These are phyloP conservation scores for Clavispora santaluciae DNA, from an alignment of 805 yeast genomes.

Conservation along the genomic window DNA sequence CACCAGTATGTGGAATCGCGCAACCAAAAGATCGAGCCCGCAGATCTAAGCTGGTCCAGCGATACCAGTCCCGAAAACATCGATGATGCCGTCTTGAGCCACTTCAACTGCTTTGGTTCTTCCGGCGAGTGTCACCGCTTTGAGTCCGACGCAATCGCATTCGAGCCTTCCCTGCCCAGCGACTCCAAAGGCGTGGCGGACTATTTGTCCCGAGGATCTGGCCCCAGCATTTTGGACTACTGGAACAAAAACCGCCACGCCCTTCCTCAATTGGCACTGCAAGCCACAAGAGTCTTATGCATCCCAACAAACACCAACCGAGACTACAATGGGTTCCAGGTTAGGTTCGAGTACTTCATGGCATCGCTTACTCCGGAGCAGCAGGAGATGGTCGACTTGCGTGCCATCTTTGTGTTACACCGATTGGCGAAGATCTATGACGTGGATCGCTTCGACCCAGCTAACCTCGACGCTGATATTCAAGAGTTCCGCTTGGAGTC, in stretches of 20 bases:
- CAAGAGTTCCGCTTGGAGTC: slow-evolving; percentile 7
- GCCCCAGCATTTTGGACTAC: slow-evolving; percentile 14
- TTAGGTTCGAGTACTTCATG: slow-evolving; percentile 8
- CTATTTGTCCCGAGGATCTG: slow-evolving; percentile 13
- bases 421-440: slow-evolving; percentile 13
- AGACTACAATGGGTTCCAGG: slow-evolving; percentile 11
- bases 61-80: slow-evolving; percentile 3
- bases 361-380: slow-evolving; percentile 5
- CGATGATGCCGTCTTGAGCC: slow-evolving; percentile 22
- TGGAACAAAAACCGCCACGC: slow-evolving; percentile 17
- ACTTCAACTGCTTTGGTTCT: slow-evolving; percentile 25
- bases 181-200: not conserved
- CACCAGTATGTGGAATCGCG: slow-evolving; percentile 8
- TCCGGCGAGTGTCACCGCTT: slow-evolving; percentile 22
- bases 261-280: slow-evolving; percentile 13
- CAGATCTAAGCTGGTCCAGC: not conserved
- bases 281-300: slow-evolving; percentile 13
- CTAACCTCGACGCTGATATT: slow-evolving; percentile 14
- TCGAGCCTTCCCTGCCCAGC: slow-evolving; percentile 6
- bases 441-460: slow-evolving; percentile 14
- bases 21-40: slow-evolving; percentile 1
- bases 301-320: slow-evolving; percentile 17
- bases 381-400: slow-evolving; percentile 9
- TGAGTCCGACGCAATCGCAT: slow-evolving; percentile 19
- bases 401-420: slow-evolving; percentile 15